phyloP scores from a whole-genome alignment of 495 filamentous ascomycete species.

The Collariella sp. region DNA sequence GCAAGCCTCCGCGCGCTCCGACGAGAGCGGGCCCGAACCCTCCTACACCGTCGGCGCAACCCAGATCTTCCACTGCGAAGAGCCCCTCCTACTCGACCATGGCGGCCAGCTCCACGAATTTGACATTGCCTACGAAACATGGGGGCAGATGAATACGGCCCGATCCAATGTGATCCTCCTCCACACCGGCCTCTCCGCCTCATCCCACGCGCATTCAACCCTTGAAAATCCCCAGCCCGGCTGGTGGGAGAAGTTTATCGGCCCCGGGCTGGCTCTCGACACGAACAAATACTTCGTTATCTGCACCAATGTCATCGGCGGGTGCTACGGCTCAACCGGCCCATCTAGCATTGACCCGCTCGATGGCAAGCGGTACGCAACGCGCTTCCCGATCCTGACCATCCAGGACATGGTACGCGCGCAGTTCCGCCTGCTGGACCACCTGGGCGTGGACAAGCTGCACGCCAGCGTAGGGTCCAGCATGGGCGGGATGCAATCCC shows the following conservation, averaged over 20 bases:
- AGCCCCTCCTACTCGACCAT: slow-evolving; percentile 83
- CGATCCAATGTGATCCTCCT: slow-evolving; percentile 86
- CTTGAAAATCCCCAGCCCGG: slow-evolving; percentile 74
- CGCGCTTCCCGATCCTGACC: slow-evolving; percentile 92
- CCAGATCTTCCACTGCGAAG: slow-evolving; percentile 58
- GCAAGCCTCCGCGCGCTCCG: slow-evolving; percentile 52
- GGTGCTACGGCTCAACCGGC: slow-evolving; percentile 93
- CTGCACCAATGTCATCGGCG: slow-evolving; percentile 93
- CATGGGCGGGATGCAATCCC: slow-evolving; percentile 98
- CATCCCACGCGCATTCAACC: slow-evolving; percentile 91
- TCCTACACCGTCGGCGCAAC: slow-evolving; percentile 86
- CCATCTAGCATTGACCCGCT: slow-evolving; percentile 83
- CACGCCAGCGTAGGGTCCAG: slow-evolving; percentile 91
- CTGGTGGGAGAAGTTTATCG: slow-evolving; percentile 99
- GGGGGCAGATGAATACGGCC: slow-evolving; percentile 74
- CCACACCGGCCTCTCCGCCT: slow-evolving; percentile 90
- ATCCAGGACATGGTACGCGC: slow-evolving; percentile 97
- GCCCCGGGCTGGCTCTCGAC: slow-evolving; percentile 75
- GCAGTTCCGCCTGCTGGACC: slow-evolving; percentile 84
- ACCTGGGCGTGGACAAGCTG: slow-evolving; percentile 65
- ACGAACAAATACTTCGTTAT: slow-evolving; percentile 88
- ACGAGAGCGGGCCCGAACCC: slow-evolving; percentile 70
- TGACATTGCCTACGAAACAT: slow-evolving; percentile 86
- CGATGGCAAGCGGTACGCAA: slow-evolving; percentile 82
- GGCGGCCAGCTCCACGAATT: slow-evolving; percentile 82